phyloP scores from a whole-genome alignment of 768 basidiomycete species.

The Lentinus tigrinus region DNA sequence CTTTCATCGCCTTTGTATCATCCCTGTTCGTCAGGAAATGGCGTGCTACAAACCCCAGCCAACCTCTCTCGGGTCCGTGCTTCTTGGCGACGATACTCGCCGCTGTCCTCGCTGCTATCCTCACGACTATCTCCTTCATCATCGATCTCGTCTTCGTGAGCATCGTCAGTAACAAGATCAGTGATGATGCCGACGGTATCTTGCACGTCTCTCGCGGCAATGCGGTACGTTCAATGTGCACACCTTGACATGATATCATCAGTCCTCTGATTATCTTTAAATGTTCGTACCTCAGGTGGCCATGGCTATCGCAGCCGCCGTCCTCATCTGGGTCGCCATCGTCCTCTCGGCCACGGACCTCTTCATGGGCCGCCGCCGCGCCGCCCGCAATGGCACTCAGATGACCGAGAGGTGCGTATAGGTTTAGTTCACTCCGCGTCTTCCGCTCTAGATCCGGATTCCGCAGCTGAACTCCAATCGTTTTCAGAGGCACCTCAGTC shows the following conservation, averaged over 20 bases:
- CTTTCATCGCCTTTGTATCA: conserved; percentile 48
- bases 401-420: neutral
- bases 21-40: conserved; percentile 47
- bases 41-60: conserved; percentile 23
- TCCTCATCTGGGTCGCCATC: conserved; percentile 48
- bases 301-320: conserved; percentile 51
- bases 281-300: conserved; percentile 38
- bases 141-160: conserved; percentile 53
- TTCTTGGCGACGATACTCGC: conserved; percentile 39
- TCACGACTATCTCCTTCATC: conserved; percentile 51
- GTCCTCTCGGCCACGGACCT: conserved; percentile 34
- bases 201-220: conserved; percentile 49
- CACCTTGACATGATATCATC: conserved; percentile 5
- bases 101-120: conserved; percentile 39
- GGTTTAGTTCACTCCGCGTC: neutral
- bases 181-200: conserved; percentile 39
- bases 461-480: neutral
- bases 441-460: conserved; percentile 5
- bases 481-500: neutral
- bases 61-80: conserved; percentile 33
- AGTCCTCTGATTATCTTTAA: conserved; percentile 1
- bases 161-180: conserved; percentile 41
- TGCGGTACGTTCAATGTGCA: conserved; percentile 38
- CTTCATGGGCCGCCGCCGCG: conserved; percentile 25
- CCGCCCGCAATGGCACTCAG: conserved; percentile 6